Evolutionary conservation across 2,329 filamentous ascomycete genomes (phyloP), one percentile per base, ranked within the genome.

Genomic region (Aspergillus cejpii): DNA sequence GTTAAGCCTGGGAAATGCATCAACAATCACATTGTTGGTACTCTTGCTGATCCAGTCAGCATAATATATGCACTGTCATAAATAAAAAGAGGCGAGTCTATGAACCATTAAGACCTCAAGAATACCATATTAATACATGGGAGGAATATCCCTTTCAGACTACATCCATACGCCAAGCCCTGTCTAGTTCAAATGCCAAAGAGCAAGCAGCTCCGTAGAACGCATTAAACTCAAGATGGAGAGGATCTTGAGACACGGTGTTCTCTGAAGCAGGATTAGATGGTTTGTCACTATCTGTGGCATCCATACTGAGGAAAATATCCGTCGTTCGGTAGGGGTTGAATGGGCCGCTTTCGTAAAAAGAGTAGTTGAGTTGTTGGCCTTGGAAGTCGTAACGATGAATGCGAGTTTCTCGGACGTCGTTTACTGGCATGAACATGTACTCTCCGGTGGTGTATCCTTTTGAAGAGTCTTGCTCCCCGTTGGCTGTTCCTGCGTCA

Each of bases 121-220:
- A 39, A 42, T 33, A 10, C n/a, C n/a, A n/a, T 40, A n/a, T 19
- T 45, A 53, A 39, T 37, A 29, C 19, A 45, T 33, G 20, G 37
- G 34, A 33, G 40, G 37, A 5, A 19, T 20, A 19, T 12, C 31
- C 17, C 31, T 20, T 34, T n/a, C n/a, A 43, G 1, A 19, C 40
- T 42, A 44, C 42, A 48, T 27, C 31, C 17, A 29, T 36, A 24
- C 39, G 39, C 36, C 52, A 39, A 38, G 53, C 48, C 28, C 37
- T 54, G 19, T 64, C 58, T 33, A 68, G 45, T 43, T 62, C 52
- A 47, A 69, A 68, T 19, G 67, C 65, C 56, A 70, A 55, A 8
- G 59, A 53, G 44, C 66, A 70, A 12, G 67, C 62, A 10, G 60
- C 49, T 5, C 48, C 58, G 39, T 69, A 69, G 38, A 70, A 67